Evolutionary conservation across 192 early-diverging fungal species (phyloP), one percentile per base, ranked within the genome.

Genomic region (Podila minutissima): DNA sequence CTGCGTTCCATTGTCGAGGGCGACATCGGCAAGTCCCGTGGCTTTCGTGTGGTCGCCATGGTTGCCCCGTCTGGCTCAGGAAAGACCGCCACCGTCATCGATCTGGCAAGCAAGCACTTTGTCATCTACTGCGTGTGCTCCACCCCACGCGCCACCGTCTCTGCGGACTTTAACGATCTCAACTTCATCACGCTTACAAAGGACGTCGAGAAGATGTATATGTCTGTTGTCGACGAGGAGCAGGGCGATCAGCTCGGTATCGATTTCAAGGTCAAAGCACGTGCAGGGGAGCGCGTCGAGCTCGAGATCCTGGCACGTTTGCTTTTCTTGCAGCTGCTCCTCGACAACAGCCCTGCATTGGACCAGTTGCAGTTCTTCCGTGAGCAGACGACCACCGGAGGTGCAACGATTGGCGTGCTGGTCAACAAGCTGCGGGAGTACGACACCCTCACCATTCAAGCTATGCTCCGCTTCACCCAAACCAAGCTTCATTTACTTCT

Each of bases 41-140:
- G 19, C 31, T 3, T 2, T 3, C 67, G 53, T 24, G 67, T 71
- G 62, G 71, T 72, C 8, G 71, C 65, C 46, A 71, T 61, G 66
- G 66, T 74, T 7, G 66, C 73, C 15, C 71, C n/a, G 32, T 72
- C 35, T 7, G 69, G 69, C 1, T 74, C 72, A 58, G 72, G 72
- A 59, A 74, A 74, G 64, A 74, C 72, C 55, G 64, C 72, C 28
- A 67, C 72, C 5, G 64, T 67, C 19, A 37, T 74, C 19, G 29
- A 63, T 24, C 72, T 74, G 64, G 72, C 72, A 68, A 58, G 28
- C 60, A 74, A 74, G 46, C 72, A 74, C 64, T 74, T 74, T 74
- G 64, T 74, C 55, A 24, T 74, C 62, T 74, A 74, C 62, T 41
- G 28, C 50, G 35, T 74, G 28, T 74, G 72, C 22, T 48, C 5